phyloP scores from a whole-genome alignment of 2,329 filamentous ascomycete genomes.

The Sarocladium brachiariae region DNA sequence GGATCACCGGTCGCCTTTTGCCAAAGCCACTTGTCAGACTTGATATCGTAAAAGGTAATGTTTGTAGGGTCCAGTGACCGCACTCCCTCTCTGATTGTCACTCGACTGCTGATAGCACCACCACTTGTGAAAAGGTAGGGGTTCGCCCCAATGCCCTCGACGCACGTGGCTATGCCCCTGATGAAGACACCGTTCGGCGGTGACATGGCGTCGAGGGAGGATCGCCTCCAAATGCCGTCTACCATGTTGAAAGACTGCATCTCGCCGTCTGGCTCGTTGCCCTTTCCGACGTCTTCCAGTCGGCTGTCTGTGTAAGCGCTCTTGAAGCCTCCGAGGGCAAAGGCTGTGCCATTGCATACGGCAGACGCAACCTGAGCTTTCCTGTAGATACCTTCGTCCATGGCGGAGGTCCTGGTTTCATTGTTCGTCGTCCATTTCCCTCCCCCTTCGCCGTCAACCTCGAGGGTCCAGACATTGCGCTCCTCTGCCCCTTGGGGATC shows the following conservation, averaged over 20 bases:
- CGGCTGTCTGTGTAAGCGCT: background rate
- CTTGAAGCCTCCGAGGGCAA: background rate
- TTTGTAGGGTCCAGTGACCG: slow-evolving; percentile 2
- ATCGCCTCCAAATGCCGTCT: background rate
- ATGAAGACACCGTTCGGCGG: background rate
- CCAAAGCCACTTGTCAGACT: slow-evolving; percentile 25
- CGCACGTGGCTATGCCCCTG: background rate
- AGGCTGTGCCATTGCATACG: background rate
- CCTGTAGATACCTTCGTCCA: no score
- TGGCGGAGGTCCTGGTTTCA: background rate
- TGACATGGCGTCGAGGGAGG: background rate
- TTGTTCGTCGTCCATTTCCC: background rate
- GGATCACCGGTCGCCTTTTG: slow-evolving; percentile 25
- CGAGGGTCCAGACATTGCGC: background rate
- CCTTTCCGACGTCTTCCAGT: background rate
- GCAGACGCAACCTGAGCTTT: background rate
- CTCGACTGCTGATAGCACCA: background rate
- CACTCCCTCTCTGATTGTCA: background rate
- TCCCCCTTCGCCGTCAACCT: background rate
- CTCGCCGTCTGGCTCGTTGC: background rate
- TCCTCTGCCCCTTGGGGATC: background rate
- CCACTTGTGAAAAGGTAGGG: background rate
- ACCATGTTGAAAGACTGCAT: background rate
- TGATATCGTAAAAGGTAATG: slow-evolving; percentile 26
- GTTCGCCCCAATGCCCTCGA: background rate